phyloP scores from a whole-genome alignment of 2,329 filamentous ascomycete genomes.

The Penicillium sp. region DNA sequence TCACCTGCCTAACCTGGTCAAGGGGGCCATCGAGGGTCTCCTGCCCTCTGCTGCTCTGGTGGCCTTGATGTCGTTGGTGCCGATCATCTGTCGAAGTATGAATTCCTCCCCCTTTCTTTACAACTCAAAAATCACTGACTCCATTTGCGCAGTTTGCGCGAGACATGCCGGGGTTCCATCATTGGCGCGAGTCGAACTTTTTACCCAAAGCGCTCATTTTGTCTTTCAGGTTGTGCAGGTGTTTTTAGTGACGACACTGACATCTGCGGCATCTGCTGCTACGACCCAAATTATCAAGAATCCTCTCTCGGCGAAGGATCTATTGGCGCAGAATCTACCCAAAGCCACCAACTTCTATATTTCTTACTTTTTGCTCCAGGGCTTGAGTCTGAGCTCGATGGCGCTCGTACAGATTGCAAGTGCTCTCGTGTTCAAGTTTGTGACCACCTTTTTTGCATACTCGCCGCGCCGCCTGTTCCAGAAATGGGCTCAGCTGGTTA shows the following conservation, averaged over 20 bases:
- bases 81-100: slow-evolving; percentile 73
- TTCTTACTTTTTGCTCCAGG: slow-evolving; percentile 91
- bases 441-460: slow-evolving; percentile 68
- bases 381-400: slow-evolving; percentile 70
- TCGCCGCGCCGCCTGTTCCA: slow-evolving; percentile 72
- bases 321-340: slow-evolving; percentile 74
- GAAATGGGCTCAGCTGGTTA: slow-evolving; percentile 69
- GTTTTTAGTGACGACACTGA: slow-evolving; percentile 81
- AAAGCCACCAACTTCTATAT: slow-evolving; percentile 93
- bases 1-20: slow-evolving; percentile 64
- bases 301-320: slow-evolving; percentile 60
- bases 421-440: slow-evolving; percentile 67
- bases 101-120: background rate
- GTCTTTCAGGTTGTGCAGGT: slow-evolving; percentile 72
- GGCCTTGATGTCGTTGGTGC: slow-evolving; percentile 82
- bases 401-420: slow-evolving; percentile 71
- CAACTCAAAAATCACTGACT: background rate
- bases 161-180: slow-evolving; percentile 78
- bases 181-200: slow-evolving; percentile 74
- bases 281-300: slow-evolving; percentile 63
- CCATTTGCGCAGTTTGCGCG: slow-evolving; percentile 60
- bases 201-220: slow-evolving; percentile 89
- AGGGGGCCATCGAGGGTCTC: slow-evolving; percentile 80
- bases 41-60: slow-evolving; percentile 76
- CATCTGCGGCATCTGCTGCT: slow-evolving; percentile 74